Conservation (phyloP, 2,329 filamentous ascomycete species). For the Davidsoniella virescens region DNA sequence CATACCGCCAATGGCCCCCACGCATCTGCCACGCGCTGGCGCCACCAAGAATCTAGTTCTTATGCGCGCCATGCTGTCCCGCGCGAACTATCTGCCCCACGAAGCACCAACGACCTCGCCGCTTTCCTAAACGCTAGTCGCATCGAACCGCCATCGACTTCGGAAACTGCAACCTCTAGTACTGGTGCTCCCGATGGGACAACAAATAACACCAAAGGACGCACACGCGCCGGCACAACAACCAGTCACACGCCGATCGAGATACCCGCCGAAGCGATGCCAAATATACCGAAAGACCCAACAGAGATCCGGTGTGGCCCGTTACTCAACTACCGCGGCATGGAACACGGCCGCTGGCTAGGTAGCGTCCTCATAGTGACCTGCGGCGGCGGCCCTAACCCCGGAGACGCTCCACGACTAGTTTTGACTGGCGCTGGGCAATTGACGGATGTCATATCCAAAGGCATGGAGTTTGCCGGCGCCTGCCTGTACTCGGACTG, state of each 20-base stretch:
- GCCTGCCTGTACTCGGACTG: slow-evolving; percentile 47
- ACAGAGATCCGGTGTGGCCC: slow-evolving; percentile 55
- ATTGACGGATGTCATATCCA: not conserved
- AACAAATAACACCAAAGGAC: slow-evolving; percentile 15
- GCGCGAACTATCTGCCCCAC: slow-evolving; percentile 26
- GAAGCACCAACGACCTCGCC: slow-evolving; percentile 34
- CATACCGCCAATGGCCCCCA: slow-evolving; percentile 16
- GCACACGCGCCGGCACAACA: slow-evolving; percentile 20
- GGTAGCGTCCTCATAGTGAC: slow-evolving; percentile 78
- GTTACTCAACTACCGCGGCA: slow-evolving; percentile 61
- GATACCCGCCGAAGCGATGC: slow-evolving; percentile 17
- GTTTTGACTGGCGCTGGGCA: slow-evolving; percentile 6
- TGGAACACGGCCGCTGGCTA: slow-evolving; percentile 59
- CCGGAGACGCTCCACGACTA: slow-evolving; percentile 5
- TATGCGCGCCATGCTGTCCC: slow-evolving; percentile 34
- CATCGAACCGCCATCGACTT: slow-evolving; percentile 25
- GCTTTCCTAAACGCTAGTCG: slow-evolving; percentile 40
- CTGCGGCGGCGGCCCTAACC: slow-evolving; percentile 37
- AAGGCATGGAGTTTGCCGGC: slow-evolving; percentile 27
- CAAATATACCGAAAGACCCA: slow-evolving; percentile 24
- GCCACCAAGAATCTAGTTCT: slow-evolving; percentile 45
- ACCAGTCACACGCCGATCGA: slow-evolving; percentile 32
- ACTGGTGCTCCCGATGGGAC: slow-evolving; percentile 19
- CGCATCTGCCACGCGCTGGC: slow-evolving; percentile 41
- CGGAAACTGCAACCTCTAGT: not conserved